These are phyloP conservation scores for Tetradesmus lagerheimii DNA, from an alignment of 139 green algal genomes.

Conservation along the genomic window DNA sequence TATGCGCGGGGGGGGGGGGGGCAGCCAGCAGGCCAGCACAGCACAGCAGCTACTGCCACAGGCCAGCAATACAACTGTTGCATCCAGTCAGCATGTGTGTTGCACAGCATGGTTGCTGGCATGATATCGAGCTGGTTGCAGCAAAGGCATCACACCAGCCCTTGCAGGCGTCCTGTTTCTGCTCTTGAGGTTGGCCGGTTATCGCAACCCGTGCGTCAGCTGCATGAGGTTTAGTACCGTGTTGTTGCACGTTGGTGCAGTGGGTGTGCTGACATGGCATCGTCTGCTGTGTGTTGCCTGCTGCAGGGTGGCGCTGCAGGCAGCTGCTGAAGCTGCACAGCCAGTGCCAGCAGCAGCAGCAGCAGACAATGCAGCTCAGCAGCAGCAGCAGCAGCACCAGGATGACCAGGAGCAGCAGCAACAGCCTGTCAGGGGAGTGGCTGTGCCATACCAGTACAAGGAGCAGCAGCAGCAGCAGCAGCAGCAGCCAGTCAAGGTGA, in stretches of 20 bases:
- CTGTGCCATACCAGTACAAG: constrained; percentile 18
- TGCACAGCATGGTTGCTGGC: neutral
- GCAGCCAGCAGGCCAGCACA: neutral
- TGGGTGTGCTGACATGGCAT: too few species aligned
- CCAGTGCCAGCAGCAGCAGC: constrained; percentile 23
- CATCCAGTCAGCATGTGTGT: neutral
- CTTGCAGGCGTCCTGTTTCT: too few species aligned
- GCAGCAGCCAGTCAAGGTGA: neutral
- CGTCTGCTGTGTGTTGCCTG: neutral
- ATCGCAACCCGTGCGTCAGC: too few species aligned
- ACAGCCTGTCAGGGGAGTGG: neutral
- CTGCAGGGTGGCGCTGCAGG: constrained; percentile 16
- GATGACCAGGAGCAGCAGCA: constrained; percentile 7
- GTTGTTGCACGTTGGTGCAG: too few species aligned
- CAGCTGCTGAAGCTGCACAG: constrained; percentile 25
- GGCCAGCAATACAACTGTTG: neutral
- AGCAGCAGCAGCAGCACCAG: constrained; percentile 10
- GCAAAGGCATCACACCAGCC: neutral
- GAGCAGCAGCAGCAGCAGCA: constrained; percentile 25
- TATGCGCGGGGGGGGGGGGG: too few species aligned
- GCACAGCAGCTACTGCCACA: neutral
- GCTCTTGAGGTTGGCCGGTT: too few species aligned
- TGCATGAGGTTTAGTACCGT: too few species aligned
- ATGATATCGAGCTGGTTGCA: neutral
- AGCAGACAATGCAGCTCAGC: neutral